A percentile compares a stretch with the other conserved stretches of the same genome.
Conservation (phyloP, 768 basidiomycete species). For the Dacryopinax spathularia region DNA sequence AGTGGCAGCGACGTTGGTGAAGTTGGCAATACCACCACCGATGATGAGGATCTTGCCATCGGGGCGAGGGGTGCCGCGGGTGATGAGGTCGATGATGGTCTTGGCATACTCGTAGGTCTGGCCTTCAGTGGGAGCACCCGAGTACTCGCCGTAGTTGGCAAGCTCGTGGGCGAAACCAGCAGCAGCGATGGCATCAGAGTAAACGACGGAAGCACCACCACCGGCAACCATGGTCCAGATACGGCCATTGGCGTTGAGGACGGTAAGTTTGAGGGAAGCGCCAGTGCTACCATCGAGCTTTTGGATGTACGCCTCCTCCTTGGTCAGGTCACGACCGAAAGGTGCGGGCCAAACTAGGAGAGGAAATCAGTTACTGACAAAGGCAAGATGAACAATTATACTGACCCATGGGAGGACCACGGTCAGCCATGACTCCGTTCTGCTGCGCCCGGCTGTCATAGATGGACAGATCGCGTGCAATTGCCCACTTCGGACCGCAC, state of each 20-base stretch:
- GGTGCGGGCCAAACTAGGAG: constrained; percentile 63
- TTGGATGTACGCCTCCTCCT: constrained; percentile 98
- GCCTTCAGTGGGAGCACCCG: constrained; percentile 91
- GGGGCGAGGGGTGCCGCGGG: constrained; percentile 65
- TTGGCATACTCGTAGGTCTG: constrained; percentile 99
- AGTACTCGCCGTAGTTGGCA: constrained; percentile 99
- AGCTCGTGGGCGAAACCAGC: constrained; percentile 94
- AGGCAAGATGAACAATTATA: constrained; percentile 7
- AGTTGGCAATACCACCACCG: constrained; percentile 99
- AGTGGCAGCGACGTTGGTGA: constrained; percentile 96
- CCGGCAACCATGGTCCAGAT: constrained; percentile 99
- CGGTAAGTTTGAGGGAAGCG: constrained; percentile 95
- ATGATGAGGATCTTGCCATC: constrained; percentile 98
- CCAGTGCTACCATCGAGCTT: constrained; percentile 94
- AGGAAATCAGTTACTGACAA: not conserved
- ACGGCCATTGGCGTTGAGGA: constrained; percentile 85
- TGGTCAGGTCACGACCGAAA: constrained; percentile 93
- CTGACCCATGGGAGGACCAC: constrained; percentile 85
- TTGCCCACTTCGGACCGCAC: constrained; percentile 96
- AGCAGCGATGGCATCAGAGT: constrained; percentile 60
- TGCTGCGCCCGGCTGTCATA: constrained; percentile 42
- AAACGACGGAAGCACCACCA: constrained; percentile 68
- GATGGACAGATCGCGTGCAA: constrained; percentile 77
- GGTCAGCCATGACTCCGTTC: constrained; percentile 52
- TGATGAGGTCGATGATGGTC: constrained; percentile 93